Evolutionary conservation across 345 rosid genomes (phyloP).

Genomic region (Populus simonii): DNA sequence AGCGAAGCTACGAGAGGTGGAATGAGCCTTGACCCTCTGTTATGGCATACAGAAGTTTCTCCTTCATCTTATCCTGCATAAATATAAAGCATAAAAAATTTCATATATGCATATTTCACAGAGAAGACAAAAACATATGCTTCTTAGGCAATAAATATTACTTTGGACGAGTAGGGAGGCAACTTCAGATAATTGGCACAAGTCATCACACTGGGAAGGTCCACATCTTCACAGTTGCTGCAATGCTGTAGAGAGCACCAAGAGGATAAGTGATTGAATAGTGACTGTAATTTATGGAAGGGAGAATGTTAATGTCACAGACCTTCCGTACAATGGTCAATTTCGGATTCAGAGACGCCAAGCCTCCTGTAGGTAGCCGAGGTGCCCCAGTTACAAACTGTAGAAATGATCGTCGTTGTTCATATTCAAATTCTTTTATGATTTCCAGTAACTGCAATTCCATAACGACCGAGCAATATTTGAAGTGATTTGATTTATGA

Average conservation of each 20-base stretch:
- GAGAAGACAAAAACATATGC: not conserved
- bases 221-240: conserved; percentile 60
- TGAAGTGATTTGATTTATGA: not conserved
- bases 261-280: not conserved
- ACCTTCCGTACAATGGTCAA: conserved; percentile 95
- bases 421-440: conserved; percentile 59
- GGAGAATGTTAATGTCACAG: not conserved
- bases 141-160: conserved; percentile 20
- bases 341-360: conserved; percentile 83
- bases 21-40: conserved; percentile 97
- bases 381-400: conserved; percentile 97
- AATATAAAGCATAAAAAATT: not conserved
- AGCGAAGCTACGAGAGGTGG: conserved; percentile 72
- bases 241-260: conserved; percentile 51
- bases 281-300: not conserved
- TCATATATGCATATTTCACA: no score
- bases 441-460: conserved; percentile 70
- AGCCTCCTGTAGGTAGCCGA: conserved; percentile 89
- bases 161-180: conserved; percentile 90
- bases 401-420: conserved; percentile 70
- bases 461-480: conserved; percentile 9
- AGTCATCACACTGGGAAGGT: conserved; percentile 96
- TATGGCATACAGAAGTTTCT: conserved; percentile 81
- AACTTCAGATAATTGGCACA: conserved; percentile 95
- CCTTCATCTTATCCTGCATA: conserved; percentile 88